Conservation (phyloP, 805 yeast species). For the Sungouiozyma intestinalis region DNA sequence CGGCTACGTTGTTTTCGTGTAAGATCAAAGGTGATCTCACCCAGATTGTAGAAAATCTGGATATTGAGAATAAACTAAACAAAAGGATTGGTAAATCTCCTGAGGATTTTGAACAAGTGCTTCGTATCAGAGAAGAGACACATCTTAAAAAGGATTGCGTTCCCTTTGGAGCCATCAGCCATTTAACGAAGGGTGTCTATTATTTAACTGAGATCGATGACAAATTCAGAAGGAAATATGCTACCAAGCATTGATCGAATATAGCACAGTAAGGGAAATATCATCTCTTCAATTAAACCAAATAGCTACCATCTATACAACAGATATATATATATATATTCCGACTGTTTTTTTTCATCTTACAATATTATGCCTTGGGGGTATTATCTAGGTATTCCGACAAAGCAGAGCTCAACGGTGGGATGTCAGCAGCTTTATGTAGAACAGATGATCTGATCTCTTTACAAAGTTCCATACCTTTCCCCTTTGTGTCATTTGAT, state of each 20-base stretch:
- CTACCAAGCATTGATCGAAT: slow-evolving; percentile 44
- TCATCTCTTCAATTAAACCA: too few relatives aligned
- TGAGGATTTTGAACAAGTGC: slow-evolving; percentile 66
- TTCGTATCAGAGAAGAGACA: slow-evolving; percentile 77
- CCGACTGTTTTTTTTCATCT: neutral
- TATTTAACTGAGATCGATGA: slow-evolving; percentile 79
- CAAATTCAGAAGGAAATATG: slow-evolving; percentile 74
- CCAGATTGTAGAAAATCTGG: slow-evolving; percentile 49
- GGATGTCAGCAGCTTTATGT: slow-evolving; percentile 25
- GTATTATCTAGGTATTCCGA: slow-evolving; percentile 27
- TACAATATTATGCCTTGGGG: slow-evolving; percentile 9
- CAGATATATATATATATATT: too few relatives aligned
- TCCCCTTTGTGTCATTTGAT: slow-evolving; percentile 24
- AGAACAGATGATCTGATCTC: slow-evolving; percentile 21
- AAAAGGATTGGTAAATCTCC: slow-evolving; percentile 60
- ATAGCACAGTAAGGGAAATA: too few relatives aligned
- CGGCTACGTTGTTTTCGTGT: slow-evolving; percentile 76
- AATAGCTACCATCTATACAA: neutral
- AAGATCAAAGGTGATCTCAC: slow-evolving; percentile 73
- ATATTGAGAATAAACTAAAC: slow-evolving; percentile 56
- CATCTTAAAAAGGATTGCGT: slow-evolving; percentile 69
- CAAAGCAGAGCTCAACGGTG: slow-evolving; percentile 23
- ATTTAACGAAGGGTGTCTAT: slow-evolving; percentile 64
- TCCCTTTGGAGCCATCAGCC: slow-evolving; percentile 72
- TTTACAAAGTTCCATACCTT: slow-evolving; percentile 21